phyloP scores from a whole-genome alignment of 768 basidiomycete species.

The Amanita pseudoporphyria region DNA sequence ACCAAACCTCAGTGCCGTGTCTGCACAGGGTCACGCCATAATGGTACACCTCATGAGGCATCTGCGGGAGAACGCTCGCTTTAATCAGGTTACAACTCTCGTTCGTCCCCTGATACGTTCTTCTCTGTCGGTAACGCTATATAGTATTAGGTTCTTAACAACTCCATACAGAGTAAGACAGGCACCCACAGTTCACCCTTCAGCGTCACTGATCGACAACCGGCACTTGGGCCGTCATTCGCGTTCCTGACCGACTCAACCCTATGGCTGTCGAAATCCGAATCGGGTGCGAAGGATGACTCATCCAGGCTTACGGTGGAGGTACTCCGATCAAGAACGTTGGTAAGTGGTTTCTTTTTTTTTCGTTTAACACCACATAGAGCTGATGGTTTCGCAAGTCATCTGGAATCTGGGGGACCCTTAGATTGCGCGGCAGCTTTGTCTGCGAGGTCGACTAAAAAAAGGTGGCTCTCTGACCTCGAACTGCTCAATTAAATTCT shows the following conservation, averaged over 20 bases:
- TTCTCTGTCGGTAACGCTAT: background rate
- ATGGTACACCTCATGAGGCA: slow-evolving; percentile 68
- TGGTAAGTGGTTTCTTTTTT: background rate
- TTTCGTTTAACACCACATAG: background rate
- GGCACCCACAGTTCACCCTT: slow-evolving; percentile 9
- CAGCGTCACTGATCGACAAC: slow-evolving; percentile 34
- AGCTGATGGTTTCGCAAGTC: background rate
- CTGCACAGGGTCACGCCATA: slow-evolving; percentile 66
- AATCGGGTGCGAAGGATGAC: background rate
- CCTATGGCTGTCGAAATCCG: slow-evolving; percentile 47
- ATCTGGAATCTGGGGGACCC: background rate
- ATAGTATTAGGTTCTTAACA: slow-evolving; percentile 47
- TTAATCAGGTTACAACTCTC: slow-evolving; percentile 36
- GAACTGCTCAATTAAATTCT: background rate
- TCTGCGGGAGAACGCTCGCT: slow-evolving; percentile 40
- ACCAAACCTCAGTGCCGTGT: slow-evolving; percentile 51
- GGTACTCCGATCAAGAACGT: background rate
- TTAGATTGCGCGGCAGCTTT: background rate
- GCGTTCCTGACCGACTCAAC: slow-evolving; percentile 63
- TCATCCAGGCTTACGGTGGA: background rate
- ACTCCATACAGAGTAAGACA: slow-evolving; percentile 26
- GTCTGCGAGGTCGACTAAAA: background rate
- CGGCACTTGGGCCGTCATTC: slow-evolving; percentile 71
- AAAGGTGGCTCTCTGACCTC: background rate
- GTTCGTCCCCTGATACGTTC: slow-evolving; percentile 24